Conservation (phyloP, 768 basidiomycete genomes). For the Melanogaster broomeanus region DNA sequence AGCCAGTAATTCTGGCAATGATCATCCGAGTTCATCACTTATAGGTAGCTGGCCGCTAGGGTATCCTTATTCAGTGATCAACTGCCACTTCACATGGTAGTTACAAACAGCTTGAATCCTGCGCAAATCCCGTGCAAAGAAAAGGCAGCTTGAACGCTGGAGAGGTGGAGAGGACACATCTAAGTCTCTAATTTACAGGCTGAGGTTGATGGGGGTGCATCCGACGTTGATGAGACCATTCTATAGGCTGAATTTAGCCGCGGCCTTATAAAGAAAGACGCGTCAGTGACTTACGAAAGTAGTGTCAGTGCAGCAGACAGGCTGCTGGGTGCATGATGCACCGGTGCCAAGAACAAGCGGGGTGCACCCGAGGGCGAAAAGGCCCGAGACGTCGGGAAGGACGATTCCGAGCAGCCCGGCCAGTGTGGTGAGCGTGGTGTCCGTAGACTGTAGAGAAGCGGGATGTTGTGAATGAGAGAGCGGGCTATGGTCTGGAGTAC, state of each 20-base stretch:
- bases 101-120: too few relatives aligned
- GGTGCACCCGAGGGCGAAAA: constrained; percentile 40
- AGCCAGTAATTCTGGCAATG: too few relatives aligned
- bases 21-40: too few relatives aligned
- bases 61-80: too few relatives aligned
- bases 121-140: too few relatives aligned
- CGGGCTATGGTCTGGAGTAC: background rate
- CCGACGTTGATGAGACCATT: constrained; percentile 4
- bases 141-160: too few relatives aligned
- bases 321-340: constrained; percentile 28
- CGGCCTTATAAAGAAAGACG: constrained; percentile 18
- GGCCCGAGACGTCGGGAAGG: background rate
- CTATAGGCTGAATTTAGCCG: background rate
- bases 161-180: too few relatives aligned
- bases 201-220: constrained; percentile 6
- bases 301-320: constrained; percentile 50
- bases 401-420: background rate
- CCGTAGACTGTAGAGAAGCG: background rate
- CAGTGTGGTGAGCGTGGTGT: background rate
- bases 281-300: constrained; percentile 39
- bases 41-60: too few relatives aligned
- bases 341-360: constrained; percentile 31
- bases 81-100: too few relatives aligned
- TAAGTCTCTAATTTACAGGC: background rate
- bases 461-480: background rate